Evolutionary conservation across 192 early-diverging fungal species (phyloP).

Genomic region (Umbelopsis sp.): DNA sequence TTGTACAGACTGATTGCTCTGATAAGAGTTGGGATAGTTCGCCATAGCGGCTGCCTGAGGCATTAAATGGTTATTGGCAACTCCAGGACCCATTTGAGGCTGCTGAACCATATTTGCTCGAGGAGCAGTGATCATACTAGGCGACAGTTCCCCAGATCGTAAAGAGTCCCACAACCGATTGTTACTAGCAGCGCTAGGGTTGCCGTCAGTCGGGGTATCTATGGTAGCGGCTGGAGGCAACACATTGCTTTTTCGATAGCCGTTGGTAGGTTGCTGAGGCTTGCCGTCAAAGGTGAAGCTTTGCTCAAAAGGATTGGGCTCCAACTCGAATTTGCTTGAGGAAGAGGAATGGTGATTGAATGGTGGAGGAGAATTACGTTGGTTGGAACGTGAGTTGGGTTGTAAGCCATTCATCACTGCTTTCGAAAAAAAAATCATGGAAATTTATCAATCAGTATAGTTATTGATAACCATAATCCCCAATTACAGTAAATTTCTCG

Average conservation of each 20-base stretch:
- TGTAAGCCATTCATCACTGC: no score
- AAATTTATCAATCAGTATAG: no score
- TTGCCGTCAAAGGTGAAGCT: constrained; percentile 58
- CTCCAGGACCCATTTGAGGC: background rate
- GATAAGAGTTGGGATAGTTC: background rate
- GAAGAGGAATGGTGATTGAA: background rate
- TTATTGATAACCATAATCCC: no score
- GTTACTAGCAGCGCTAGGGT: constrained; percentile 31
- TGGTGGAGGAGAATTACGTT: constrained; percentile 1
- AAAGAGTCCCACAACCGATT: constrained; percentile 53
- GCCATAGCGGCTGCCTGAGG: background rate
- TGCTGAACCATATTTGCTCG: constrained; percentile 18
- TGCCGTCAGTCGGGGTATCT: constrained; percentile 45
- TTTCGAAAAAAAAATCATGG: no score
- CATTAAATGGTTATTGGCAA: background rate
- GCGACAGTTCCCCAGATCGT: constrained; percentile 69
- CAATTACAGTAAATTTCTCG: no score
- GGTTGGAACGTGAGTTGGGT: no score
- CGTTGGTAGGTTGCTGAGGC: constrained; percentile 25
- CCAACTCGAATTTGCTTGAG: constrained; percentile 68
- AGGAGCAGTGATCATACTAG: constrained; percentile 70
- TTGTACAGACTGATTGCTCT: background rate
- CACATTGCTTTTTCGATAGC: constrained; percentile 48
- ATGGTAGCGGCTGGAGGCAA: constrained; percentile 72
- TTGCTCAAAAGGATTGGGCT: constrained; percentile 87